Conservation (phyloP, 371 early-diverging fungal genomes). For the Actinomucor elegans region DNA sequence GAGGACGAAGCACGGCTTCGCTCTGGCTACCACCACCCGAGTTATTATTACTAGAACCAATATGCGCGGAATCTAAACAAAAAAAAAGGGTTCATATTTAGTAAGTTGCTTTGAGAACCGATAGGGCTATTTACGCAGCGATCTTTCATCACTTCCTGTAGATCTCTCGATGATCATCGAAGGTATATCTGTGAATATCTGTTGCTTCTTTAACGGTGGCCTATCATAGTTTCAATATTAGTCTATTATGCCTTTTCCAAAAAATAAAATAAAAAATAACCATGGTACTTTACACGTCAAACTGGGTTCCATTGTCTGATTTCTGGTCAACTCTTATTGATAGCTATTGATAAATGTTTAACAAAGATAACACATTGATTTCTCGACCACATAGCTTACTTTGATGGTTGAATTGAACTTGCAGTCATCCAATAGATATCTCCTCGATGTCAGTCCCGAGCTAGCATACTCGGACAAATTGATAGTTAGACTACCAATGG, state of each 20-base stretch:
- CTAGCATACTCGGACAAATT: conserved; percentile 52
- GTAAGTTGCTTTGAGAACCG: conserved; percentile 41
- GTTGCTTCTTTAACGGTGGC: conserved; percentile 41
- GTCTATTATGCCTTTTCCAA: too few species aligned
- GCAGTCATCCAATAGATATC: conserved; percentile 45
- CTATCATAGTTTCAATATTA: too few species aligned
- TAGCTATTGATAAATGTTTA: conserved; percentile 13
- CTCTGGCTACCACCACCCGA: not conserved
- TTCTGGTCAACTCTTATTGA: conserved; percentile 36
- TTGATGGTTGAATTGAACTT: conserved; percentile 54
- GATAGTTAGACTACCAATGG: conserved; percentile 42
- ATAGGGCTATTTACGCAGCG: conserved; percentile 27
- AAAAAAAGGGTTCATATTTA: not conserved
- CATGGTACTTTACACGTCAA: conserved; percentile 24
- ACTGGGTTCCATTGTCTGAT: conserved; percentile 22
- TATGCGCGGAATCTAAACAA: conserved; percentile 4
- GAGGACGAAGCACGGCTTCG: not conserved
- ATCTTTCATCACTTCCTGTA: conserved; percentile 34
- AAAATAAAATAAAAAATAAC: not conserved
- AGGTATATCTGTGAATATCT: conserved; percentile 41
- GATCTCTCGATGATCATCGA: conserved; percentile 39
- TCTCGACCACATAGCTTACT: too few species aligned
- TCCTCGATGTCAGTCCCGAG: conserved; percentile 31
- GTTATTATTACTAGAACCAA: conserved; percentile 39
- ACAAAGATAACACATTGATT: conserved; percentile 9